phyloP scores from a whole-genome alignment of 2,329 filamentous ascomycete species.

The Monosporascus sp. region DNA sequence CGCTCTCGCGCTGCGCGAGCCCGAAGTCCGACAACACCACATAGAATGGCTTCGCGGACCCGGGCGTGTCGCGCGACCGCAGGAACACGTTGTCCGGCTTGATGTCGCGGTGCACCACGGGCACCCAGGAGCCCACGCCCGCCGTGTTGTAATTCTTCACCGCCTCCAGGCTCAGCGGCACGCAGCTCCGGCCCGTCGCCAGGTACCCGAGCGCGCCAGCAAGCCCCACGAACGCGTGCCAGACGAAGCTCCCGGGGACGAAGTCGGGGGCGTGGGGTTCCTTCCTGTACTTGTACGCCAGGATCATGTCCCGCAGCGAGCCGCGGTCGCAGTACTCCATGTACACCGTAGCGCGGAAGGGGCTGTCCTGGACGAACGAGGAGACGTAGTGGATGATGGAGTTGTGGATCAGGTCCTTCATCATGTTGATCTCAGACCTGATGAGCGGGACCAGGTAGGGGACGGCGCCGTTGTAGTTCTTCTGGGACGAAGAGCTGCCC shows the following conservation, averaged over 20 bases:
- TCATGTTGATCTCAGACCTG: slow-evolving; percentile 4
- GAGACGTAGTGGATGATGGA: slow-evolving; percentile 7
- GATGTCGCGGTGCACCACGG: slow-evolving; percentile 16
- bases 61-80: slow-evolving; percentile 11
- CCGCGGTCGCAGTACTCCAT: slow-evolving; percentile 10
- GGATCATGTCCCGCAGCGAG: slow-evolving; percentile 4
- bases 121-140: slow-evolving; percentile 1
- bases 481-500: slow-evolving; percentile 5
- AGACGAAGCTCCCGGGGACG: slow-evolving; percentile 15
- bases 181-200: slow-evolving; percentile 8
- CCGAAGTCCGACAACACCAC: slow-evolving; percentile 14
- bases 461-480: slow-evolving; percentile 3
- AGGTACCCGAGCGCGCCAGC: slow-evolving; percentile 14
- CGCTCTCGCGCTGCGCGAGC: slow-evolving; percentile 2
- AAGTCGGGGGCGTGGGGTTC: neutral
- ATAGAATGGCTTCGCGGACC: slow-evolving; percentile 12
- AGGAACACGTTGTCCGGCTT: slow-evolving; percentile 17
- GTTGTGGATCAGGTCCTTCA: neutral
- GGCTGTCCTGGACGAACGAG: neutral
- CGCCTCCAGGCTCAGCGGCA: neutral
- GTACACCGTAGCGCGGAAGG: slow-evolving; percentile 6
- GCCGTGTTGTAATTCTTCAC: neutral
- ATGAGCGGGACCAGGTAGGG: neutral
- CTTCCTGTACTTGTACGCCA: slow-evolving; percentile 3
- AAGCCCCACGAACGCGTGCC: slow-evolving; percentile 11